Conservation (phyloP, 257 asterid species). For the Penstemon davidsonii region DNA sequence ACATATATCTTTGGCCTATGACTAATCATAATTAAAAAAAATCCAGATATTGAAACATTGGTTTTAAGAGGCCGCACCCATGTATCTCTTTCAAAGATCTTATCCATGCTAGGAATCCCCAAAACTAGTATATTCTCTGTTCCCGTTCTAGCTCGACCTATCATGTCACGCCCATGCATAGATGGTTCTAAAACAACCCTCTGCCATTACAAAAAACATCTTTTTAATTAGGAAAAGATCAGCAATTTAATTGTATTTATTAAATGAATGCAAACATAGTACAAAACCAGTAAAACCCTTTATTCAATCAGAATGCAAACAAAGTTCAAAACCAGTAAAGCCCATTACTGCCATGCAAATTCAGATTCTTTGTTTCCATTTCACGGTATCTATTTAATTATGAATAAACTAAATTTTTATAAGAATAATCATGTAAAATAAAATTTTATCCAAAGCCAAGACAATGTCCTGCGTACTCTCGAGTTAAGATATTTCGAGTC, state of each 20-base stretch:
- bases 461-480: constrained; percentile 69
- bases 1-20: constrained; percentile 1
- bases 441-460: constrained; percentile 43
- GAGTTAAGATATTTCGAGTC: constrained; percentile 84
- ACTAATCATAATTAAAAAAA: neutral
- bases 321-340: neutral
- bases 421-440: no score
- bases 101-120: constrained; percentile 77
- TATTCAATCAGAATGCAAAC: neutral
- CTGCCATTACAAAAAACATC: constrained; percentile 33
- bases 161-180: constrained; percentile 93
- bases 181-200: constrained; percentile 87
- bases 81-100: constrained; percentile 71
- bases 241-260: neutral
- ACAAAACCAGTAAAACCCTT: no score
- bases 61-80: constrained; percentile 52
- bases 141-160: constrained; percentile 96
- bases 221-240: neutral
- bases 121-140: constrained; percentile 92
- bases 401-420: no score
- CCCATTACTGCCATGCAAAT: no score
- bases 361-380: neutral
- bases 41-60: neutral
- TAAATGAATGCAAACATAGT: no score
- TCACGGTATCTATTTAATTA: neutral